phyloP scores from a whole-genome alignment of 768 basidiomycete genomes.

The Trametes maxima region DNA sequence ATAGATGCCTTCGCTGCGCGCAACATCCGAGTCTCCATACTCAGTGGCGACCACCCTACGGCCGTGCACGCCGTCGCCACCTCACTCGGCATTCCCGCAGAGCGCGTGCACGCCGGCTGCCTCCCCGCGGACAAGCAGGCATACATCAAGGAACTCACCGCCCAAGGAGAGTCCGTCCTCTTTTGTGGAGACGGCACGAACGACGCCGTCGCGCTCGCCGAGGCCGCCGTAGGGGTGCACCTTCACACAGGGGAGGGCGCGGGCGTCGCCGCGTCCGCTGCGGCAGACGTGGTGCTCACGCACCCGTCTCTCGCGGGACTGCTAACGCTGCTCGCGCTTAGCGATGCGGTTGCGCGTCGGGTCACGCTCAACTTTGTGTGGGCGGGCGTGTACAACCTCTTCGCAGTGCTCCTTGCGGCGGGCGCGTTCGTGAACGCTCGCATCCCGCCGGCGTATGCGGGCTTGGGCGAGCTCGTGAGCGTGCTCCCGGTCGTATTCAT shows the following conservation, averaged over 20 bases:
- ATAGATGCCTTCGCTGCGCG: constrained; percentile 38
- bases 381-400: constrained; percentile 46
- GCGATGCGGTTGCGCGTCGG: constrained; percentile 37
- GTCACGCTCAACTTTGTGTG: constrained; percentile 42
- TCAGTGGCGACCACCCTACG: constrained; percentile 50
- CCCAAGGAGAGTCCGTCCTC: constrained; percentile 35
- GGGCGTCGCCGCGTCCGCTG: constrained; percentile 43
- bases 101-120: constrained; percentile 44
- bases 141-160: constrained; percentile 34
- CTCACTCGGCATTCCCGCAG: constrained; percentile 40
- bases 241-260: constrained; percentile 37
- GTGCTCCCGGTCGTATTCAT: constrained; percentile 44
- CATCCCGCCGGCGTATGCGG: constrained; percentile 46
- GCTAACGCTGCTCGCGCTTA: constrained; percentile 40
- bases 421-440: constrained; percentile 47
- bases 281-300: constrained; percentile 51
- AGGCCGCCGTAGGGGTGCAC: constrained; percentile 50
- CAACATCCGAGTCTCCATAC: constrained; percentile 46
- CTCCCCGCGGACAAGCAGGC: constrained; percentile 50
- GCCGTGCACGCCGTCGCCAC: constrained; percentile 47
- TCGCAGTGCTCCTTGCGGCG: constrained; percentile 50
- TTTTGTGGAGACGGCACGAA: constrained; percentile 60
- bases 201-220: constrained; percentile 52
- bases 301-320: constrained; percentile 39
- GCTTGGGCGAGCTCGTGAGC: constrained; percentile 46